A percentile compares a stretch with the other conserved stretches of the same genome.
phyloP scores from a whole-genome alignment of 1,284 basidiomycete genomes.

The Boletus sp. region DNA sequence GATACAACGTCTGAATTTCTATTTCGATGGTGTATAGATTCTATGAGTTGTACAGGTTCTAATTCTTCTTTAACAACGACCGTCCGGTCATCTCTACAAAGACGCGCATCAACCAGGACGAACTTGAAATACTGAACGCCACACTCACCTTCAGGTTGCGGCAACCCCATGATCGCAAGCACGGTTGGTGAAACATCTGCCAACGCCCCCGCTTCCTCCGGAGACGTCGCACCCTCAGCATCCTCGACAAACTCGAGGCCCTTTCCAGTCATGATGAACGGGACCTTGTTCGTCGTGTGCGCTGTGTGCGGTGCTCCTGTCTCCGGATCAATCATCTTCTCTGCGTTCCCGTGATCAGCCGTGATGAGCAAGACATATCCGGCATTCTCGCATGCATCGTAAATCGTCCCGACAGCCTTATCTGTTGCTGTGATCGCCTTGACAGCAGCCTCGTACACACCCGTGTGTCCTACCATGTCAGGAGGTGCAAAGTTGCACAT shows the following conservation, averaged over 20 bases:
- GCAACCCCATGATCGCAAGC: slow-evolving; percentile 67
- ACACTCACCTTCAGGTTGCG: slow-evolving; percentile 53
- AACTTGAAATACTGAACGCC: neutral
- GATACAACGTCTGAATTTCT: neutral
- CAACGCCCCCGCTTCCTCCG: slow-evolving; percentile 67
- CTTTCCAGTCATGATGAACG: slow-evolving; percentile 71
- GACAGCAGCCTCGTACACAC: slow-evolving; percentile 83
- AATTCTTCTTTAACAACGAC: slow-evolving; percentile 29
- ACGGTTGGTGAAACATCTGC: slow-evolving; percentile 88
- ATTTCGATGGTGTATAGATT: slow-evolving; percentile 1
- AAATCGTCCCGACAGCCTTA: slow-evolving; percentile 79
- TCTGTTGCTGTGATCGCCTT: slow-evolving; percentile 81
- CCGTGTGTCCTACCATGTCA: slow-evolving; percentile 94
- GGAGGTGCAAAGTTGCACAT: slow-evolving; percentile 97
- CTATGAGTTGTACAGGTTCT: slow-evolving; percentile 19
- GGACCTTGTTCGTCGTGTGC: slow-evolving; percentile 82
- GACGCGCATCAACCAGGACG: slow-evolving; percentile 3
- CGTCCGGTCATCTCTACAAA: slow-evolving; percentile 28
- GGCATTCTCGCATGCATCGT: slow-evolving; percentile 77
- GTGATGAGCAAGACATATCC: slow-evolving; percentile 85
- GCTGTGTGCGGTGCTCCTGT: slow-evolving; percentile 85
- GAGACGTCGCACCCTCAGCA: slow-evolving; percentile 39
- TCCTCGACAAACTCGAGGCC: slow-evolving; percentile 41
- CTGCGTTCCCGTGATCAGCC: slow-evolving; percentile 90
- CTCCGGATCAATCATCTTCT: slow-evolving; percentile 83